These are phyloP conservation scores for Fusarium burgessii DNA, from an alignment of 2,329 filamentous ascomycete species.

Conservation along the genomic window DNA sequence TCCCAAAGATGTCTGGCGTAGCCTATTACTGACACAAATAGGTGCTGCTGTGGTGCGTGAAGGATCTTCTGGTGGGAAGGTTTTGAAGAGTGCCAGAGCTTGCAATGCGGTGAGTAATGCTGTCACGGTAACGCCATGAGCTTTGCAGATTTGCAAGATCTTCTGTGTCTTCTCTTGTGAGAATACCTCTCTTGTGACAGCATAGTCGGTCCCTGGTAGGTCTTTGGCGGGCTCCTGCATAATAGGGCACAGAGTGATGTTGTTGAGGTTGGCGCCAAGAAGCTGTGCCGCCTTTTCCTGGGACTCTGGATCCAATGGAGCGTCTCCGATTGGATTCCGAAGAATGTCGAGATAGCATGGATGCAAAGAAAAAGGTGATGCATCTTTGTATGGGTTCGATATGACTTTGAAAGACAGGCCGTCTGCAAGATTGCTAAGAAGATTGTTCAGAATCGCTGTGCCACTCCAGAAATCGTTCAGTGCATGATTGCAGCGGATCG, in stretches of 20 bases:
- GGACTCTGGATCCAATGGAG: background rate
- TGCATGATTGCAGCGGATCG: slow-evolving; percentile 11
- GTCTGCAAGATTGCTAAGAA: background rate
- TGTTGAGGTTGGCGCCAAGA: background rate
- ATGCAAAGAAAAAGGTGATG: background rate
- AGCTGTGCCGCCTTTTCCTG: slow-evolving; percentile 2
- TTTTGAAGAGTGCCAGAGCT: background rate
- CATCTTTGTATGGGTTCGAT: background rate
- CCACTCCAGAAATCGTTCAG: slow-evolving; percentile 15
- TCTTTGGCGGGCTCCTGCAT: background rate
- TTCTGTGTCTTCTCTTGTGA: background rate
- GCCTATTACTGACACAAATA: slow-evolving; percentile 12
- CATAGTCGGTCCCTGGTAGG: background rate
- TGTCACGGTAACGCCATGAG: background rate
- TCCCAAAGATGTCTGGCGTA: background rate
- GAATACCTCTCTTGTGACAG: background rate
- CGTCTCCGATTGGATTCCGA: background rate
- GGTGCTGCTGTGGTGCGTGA: background rate
- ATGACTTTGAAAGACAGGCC: background rate
- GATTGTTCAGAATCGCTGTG: background rate
- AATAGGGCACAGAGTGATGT: slow-evolving; percentile 9
- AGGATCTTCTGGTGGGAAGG: background rate
- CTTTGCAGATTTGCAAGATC: background rate
- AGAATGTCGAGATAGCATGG: slow-evolving; percentile 7
- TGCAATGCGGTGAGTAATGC: slow-evolving; percentile 1